Evolutionary conservation across 108 stramenopile species (phyloP).

Genomic region (Stephanodiscus minutulus): DNA sequence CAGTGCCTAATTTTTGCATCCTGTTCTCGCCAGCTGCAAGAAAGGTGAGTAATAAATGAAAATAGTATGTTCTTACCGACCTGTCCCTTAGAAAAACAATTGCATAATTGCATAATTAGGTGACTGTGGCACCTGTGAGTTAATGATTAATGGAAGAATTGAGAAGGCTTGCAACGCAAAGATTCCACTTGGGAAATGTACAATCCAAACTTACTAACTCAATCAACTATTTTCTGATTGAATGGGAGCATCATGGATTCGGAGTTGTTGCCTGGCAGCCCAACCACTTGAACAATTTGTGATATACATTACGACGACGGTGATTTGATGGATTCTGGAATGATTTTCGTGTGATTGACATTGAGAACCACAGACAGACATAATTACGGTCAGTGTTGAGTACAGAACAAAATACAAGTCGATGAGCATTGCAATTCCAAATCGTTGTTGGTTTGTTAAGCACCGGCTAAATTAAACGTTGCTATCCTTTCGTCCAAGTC

Average conservation of each 20-base stretch:
- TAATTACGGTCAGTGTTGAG: neutral
- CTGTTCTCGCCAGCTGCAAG: slow-evolving; percentile 12
- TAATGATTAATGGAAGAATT: slow-evolving; percentile 54
- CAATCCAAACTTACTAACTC: slow-evolving; percentile 46
- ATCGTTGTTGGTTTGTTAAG: neutral
- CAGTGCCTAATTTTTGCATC: neutral
- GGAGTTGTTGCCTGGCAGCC: neutral
- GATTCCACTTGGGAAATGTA: slow-evolving; percentile 53
- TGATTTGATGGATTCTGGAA: too few relatives aligned
- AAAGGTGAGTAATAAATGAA: slow-evolving; percentile 23
- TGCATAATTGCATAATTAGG: too few relatives aligned
- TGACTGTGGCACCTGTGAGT: slow-evolving; percentile 59
- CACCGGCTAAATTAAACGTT: slow-evolving; percentile 21
- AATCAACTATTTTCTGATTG: neutral
- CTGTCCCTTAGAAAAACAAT: too few relatives aligned
- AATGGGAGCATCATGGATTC: neutral
- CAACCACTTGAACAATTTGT: too few relatives aligned
- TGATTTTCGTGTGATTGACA: too few relatives aligned
- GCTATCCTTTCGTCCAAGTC: slow-evolving; percentile 35
- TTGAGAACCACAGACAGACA: too few relatives aligned
- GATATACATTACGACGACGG: too few relatives aligned
- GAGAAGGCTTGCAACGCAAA: slow-evolving; percentile 55
- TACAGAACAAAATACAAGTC: neutral
- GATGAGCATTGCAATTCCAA: neutral
- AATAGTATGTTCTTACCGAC: too few relatives aligned